Conservation (phyloP, 2,329 filamentous ascomycete species). For the Clarireedia sp. region DNA sequence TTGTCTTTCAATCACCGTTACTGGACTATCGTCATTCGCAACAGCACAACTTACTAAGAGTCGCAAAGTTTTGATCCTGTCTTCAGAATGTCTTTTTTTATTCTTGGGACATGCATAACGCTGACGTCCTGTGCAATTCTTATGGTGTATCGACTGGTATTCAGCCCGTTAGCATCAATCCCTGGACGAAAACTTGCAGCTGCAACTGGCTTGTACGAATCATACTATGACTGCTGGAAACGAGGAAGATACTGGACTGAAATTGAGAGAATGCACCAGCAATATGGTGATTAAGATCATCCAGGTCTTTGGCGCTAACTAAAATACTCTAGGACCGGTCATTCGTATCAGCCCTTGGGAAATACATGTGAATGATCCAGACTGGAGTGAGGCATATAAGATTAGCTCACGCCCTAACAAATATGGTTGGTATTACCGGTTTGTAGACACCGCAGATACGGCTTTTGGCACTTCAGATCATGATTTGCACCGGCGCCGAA, state of each 20-base stretch:
- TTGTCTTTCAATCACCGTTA: too few species aligned
- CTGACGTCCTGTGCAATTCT: too few species aligned
- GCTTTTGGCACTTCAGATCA: slow-evolving; percentile 14
- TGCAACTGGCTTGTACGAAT: slow-evolving; percentile 17
- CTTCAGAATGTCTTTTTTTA: too few species aligned
- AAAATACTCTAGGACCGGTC: slow-evolving; percentile 22
- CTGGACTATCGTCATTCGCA: too few species aligned
- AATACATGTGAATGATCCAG: slow-evolving; percentile 31
- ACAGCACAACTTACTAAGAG: too few species aligned
- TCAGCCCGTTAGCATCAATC: slow-evolving; percentile 2
- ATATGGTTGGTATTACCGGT: slow-evolving; percentile 8
- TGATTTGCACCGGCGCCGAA: slow-evolving; percentile 15
- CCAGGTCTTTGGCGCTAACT: not conserved
- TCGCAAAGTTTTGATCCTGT: too few species aligned
- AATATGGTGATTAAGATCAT: slow-evolving; percentile 14
- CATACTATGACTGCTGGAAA: slow-evolving; percentile 12
- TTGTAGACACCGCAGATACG: slow-evolving; percentile 1
- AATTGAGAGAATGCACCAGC: slow-evolving; percentile 15
- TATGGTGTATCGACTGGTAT: too few species aligned
- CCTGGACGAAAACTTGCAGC: slow-evolving; percentile 21
- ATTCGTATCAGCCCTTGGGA: slow-evolving; percentile 33
- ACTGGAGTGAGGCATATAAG: slow-evolving; percentile 35
- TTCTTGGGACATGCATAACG: too few species aligned
- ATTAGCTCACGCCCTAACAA: slow-evolving; percentile 13
- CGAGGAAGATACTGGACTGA: slow-evolving; percentile 11